Base-by-base conservation (phyloP, 441 rosid genomes). In the Populus hybrid region DNA sequence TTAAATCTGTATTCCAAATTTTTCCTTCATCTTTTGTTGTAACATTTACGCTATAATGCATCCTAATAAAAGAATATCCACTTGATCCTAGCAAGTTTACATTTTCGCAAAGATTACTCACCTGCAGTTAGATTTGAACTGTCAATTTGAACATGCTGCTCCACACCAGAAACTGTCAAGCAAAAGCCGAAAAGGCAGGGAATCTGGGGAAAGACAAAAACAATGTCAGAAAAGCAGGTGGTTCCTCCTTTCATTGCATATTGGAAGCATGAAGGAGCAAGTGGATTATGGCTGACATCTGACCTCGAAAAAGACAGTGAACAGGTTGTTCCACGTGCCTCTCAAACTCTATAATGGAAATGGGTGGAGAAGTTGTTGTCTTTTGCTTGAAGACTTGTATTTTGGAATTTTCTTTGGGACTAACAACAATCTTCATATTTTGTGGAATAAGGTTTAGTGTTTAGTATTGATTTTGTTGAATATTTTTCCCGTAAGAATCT, bases 31-130 rank as follows among this genome's bases (percentile, higher is more conserved):
- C 65, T 73, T 35, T 46, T 74, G 71, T 73, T 74, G 83, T 70
- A 54, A 54, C 61, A 54, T 54, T 67, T 65, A 76, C 64, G 71
- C 18, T 69, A 35, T 83, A 78, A 59, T 78, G 81, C 85, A n/a
- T 77, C 73, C 70, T 35, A 74, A 80, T 50, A 77, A 63, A 40
- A 74, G 11, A 30, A 40, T 8, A 7, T 69, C 30, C 28, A 36
- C 36, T 72, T 32, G 59, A 77, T 18, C 76, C 70, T 67, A 9
- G 35, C 54, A 68, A 38, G 23, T 30, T 66, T 30, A 23, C 50
- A 23, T 32, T 24, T 72, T 73, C 32, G 1, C 28, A 66, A 20
- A 54, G 71, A 21, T 26, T 26, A 38, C n/a, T 54, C 61, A 6
- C 61, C 61, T 54, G 61, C 21, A 54, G 61, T 54, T 18, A 4